These are phyloP conservation scores for Borealophlyctis nickersoniae DNA, from an alignment of 192 early-diverging fungal genomes.

Conservation along the genomic window DNA sequence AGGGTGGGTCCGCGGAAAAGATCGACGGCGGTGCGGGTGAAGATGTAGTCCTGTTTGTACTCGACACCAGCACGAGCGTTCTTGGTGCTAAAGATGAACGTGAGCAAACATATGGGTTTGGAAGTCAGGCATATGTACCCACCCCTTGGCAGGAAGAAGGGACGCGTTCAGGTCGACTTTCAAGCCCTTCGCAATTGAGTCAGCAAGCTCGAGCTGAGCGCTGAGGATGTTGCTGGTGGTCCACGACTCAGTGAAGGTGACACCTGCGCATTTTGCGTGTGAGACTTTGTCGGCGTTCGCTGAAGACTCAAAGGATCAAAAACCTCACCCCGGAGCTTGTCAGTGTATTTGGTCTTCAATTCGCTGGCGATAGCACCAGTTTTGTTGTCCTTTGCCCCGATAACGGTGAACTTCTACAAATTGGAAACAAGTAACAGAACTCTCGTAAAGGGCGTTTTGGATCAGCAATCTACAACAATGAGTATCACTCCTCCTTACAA, in stretches of 20 bases:
- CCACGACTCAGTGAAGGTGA: constrained; percentile 97
- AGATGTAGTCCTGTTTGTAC: constrained; percentile 95
- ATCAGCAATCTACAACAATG: constrained; percentile 3
- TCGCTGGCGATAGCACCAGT: constrained; percentile 90
- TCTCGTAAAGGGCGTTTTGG: not conserved
- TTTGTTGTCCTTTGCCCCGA: constrained; percentile 93
- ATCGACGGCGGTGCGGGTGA: constrained; percentile 85
- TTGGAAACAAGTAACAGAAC: not conserved
- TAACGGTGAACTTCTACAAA: constrained; percentile 87
- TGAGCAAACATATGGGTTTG: not conserved
- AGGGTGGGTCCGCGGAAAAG: constrained; percentile 93
- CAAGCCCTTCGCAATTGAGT: constrained; percentile 93
- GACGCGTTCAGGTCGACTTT: constrained; percentile 89
- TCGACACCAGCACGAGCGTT: constrained; percentile 77
- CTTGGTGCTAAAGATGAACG: constrained; percentile 62
- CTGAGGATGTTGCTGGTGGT: constrained; percentile 89
- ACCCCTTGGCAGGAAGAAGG: constrained; percentile 78
- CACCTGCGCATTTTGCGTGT: constrained; percentile 30
- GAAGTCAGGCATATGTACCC: constrained; percentile 3
- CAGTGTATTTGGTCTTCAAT: constrained; percentile 95
- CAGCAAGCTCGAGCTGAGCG: constrained; percentile 88
- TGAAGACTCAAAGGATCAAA: not conserved
- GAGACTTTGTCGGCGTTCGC: too few species aligned
- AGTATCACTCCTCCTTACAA: constrained; percentile 55
- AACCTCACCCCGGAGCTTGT: constrained; percentile 71